Evolutionary conservation across 2,329 filamentous ascomycete species (phyloP).

Genomic region (Lasiodiplodia theobromae): DNA sequence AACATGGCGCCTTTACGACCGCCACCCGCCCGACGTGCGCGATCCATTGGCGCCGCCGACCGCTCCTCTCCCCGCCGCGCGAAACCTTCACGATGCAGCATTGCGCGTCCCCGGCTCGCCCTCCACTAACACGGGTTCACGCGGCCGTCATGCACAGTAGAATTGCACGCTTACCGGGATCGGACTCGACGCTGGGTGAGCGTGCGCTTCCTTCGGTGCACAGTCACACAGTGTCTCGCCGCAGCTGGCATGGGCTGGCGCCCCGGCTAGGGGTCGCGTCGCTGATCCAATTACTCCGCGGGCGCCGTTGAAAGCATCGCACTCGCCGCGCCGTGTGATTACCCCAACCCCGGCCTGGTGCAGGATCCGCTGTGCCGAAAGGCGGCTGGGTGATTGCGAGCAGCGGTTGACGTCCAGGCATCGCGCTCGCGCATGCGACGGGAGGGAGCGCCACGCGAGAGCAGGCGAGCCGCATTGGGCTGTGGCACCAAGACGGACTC

Average conservation of each 20-base stretch:
- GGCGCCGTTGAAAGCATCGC: constrained; percentile 22
- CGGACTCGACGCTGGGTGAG: constrained; percentile 9
- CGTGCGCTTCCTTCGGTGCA: neutral
- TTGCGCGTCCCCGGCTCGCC: constrained; percentile 16
- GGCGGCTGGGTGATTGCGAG: constrained; percentile 23
- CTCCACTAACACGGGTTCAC: constrained; percentile 12
- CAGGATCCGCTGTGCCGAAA: neutral
- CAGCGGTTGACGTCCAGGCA: constrained; percentile 1
- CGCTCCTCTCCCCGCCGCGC: neutral
- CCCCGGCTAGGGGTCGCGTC: constrained; percentile 6
- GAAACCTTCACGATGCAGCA: constrained; percentile 12
- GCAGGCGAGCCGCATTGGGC: neutral
- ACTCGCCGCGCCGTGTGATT: neutral
- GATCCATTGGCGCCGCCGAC: constrained; percentile 8
- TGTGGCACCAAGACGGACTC: neutral
- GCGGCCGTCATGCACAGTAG: constrained; percentile 9
- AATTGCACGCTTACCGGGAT: constrained; percentile 15
- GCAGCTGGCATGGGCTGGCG: constrained; percentile 13
- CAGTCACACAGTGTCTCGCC: constrained; percentile 21
- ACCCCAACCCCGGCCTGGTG: neutral
- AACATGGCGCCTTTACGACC: constrained; percentile 13
- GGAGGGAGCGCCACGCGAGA: neutral
- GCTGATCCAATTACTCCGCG: constrained; percentile 14
- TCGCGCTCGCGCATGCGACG: too few species aligned
- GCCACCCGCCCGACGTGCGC: neutral